phyloP scores from a whole-genome alignment of 306 rosid genomes.

The Cyclanthera cordifolia region DNA sequence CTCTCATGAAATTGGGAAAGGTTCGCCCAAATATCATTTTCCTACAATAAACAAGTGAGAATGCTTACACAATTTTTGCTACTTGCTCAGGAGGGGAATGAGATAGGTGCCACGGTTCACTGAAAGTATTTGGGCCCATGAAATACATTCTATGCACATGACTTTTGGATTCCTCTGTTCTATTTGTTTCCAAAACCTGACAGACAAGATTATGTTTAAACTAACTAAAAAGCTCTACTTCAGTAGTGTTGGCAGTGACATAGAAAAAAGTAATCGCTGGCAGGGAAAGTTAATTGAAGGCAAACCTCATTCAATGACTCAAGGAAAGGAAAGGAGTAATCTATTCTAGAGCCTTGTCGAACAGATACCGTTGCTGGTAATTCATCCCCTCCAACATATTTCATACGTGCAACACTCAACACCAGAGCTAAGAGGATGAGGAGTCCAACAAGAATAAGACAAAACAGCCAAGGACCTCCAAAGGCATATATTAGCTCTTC shows the following conservation, averaged over 20 bases:
- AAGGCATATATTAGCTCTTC: conserved; percentile 49
- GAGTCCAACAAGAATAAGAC: conserved; percentile 55
- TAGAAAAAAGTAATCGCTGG: neutral
- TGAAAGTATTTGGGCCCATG: conserved; percentile 41
- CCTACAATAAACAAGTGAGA: conserved; percentile 4
- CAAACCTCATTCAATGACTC: conserved; percentile 90
- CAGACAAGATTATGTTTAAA: conserved; percentile 19
- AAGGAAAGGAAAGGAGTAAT: conserved; percentile 86
- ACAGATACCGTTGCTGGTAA: conserved; percentile 45
- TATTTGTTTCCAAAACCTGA: conserved; percentile 57
- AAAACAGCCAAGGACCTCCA: conserved; percentile 50
- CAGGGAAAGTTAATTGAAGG: conserved; percentile 15
- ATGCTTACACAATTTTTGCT: conserved; percentile 33
- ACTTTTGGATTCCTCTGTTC: conserved; percentile 35
- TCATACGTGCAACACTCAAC: conserved; percentile 87
- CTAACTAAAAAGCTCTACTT: conserved; percentile 1
- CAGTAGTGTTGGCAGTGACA: neutral
- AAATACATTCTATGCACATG: conserved; percentile 45
- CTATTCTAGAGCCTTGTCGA: conserved; percentile 58
- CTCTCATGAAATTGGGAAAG: neutral
- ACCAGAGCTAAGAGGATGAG: conserved; percentile 72
- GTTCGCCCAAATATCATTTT: neutral
- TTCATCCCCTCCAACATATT: conserved; percentile 65
- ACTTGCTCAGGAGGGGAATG: conserved; percentile 44
- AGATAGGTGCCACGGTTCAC: conserved; percentile 43